Base-by-base conservation (phyloP, 129 eudicot genomes). In the Calendula officinalis region DNA sequence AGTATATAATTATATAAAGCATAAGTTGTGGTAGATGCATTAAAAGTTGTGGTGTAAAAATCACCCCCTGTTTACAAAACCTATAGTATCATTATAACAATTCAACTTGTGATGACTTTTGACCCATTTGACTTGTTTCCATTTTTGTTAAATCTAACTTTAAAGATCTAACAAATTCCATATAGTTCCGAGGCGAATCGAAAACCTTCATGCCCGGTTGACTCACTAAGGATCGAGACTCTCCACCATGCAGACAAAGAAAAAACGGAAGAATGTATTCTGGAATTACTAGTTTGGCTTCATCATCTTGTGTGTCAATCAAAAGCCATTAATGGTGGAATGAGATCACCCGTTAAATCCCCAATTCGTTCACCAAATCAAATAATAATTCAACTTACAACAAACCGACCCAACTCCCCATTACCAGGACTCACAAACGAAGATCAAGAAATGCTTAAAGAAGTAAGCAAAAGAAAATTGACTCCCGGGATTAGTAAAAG, bases 401-500 rank as follows among this genome's bases (percentile, higher is more conserved):
- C 83, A 52, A 75, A 62, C 44, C 73, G 56, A 45, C 77, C 84
- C 33, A 77, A 64, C 17, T 80, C 89, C 54, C 80, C 94, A 3
- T 77, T 78, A 8, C 80, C 96, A 6, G 62, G 84, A 7, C 75
- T 94, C 62, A 78, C 99, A 1, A 70, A 69, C 9, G 99, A 88
- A 77, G 99, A 94, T 80, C 92, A 67, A 38, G 85, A 76, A 51
- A 91, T 91, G 96, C 94, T 91, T 56, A 75, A 80, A 8, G 96
- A 83, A 7, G 94, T 91, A 32, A 75, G 78, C 71, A 91, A 91
- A 72, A 60, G 98, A 48, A 91, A 94, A 60, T 83, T 83, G 52
- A 94, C 97, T 6, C 99, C 96, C 6, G 97, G 95, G 0, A 88
- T 94, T 17, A 94, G 99, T 58, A 94, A 86, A 75, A 88, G 96